A percentile compares a stretch with the other conserved stretches of the same genome.
phyloP scores from a whole-genome alignment of 2,329 filamentous ascomycete species.

The Thielaviopsis ethacetica region DNA sequence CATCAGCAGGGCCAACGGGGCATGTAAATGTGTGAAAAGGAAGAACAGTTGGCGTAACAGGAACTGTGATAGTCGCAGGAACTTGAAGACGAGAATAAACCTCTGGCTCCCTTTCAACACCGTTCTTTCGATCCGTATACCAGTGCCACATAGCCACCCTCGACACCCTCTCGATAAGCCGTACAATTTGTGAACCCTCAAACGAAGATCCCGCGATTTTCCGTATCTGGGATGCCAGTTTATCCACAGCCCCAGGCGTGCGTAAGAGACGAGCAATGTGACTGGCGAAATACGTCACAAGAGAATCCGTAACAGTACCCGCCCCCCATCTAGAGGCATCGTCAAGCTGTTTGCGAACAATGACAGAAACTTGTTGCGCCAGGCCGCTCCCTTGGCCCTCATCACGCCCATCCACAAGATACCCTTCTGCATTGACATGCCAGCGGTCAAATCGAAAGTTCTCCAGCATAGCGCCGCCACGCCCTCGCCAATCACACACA shows the following conservation, averaged over 20 bases:
- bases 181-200: constrained; percentile 75
- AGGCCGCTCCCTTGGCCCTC: constrained; percentile 54
- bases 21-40: constrained; percentile 98
- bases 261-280: constrained; percentile 28
- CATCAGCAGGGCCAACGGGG: constrained; percentile 76
- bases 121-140: constrained; percentile 67
- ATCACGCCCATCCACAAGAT: constrained; percentile 56
- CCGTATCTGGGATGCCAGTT: constrained; percentile 26
- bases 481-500: constrained; percentile 83
- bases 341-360: constrained; percentile 72
- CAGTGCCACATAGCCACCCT: constrained; percentile 64
- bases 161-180: constrained; percentile 72
- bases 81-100: constrained; percentile 59
- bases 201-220: constrained; percentile 60
- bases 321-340: constrained; percentile 79
- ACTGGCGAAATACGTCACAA: constrained; percentile 33
- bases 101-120: constrained; percentile 35
- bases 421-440: constrained; percentile 77
- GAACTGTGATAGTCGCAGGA: constrained; percentile 57
- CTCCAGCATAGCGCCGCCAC: constrained; percentile 69
- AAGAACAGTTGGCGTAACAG: constrained; percentile 80
- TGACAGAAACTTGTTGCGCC: constrained; percentile 78
- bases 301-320: constrained; percentile 44
- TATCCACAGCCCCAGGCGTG: constrained; percentile 19
- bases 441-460: constrained; percentile 67